Base-by-base conservation (phyloP, 2,329 filamentous ascomycete genomes). In the Botrytis paeoniae region DNA sequence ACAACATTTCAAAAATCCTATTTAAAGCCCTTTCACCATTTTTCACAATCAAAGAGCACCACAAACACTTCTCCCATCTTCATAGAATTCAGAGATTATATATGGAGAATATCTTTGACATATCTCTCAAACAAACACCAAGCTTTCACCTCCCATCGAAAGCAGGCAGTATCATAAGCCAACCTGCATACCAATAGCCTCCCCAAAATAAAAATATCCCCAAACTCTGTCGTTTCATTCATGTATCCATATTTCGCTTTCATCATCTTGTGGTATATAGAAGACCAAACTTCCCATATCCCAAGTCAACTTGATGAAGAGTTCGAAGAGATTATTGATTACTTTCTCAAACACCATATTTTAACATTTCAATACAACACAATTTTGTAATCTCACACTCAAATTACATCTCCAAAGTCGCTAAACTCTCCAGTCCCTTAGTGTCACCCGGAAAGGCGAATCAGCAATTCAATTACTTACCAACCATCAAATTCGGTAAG, bases 201-300 rank as follows among this genome's bases (percentile, higher is more conserved):
- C 8, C 22, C 25, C 22, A 32, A 54, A 41, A 22, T 10, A 29
- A 68, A 68, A 41, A 54, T 48, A n/a, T 8, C n/a, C 5, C 35
- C 48, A 57, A 57, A 68, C 64, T 8, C 64, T 1, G 3, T 41
- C 64, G 48, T 68, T 68, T 68, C 64, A 29, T 68, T 68, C 64
- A 68, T 68, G 45, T 41, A 57, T 32, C 35, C 25, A 22, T 48
- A 39, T 35, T 68, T 68, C 64, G 64, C 64, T 68, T 68, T 57
- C 64, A 68, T 68, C 48, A 22, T 68, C 64, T 57, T 3, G 25
- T 22, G 5, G 6, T 39, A 39, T 41, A 54, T 57, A 68, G 14
- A 32, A 37, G 18, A 57, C n/a, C 35, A 39, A 68, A 57, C 72
- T 39, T 39, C 25, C 35, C 45, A 39, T 22, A 68, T 68, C 64